phyloP scores from a whole-genome alignment of 768 basidiomycete species.

The Mycena albidolilacea region DNA sequence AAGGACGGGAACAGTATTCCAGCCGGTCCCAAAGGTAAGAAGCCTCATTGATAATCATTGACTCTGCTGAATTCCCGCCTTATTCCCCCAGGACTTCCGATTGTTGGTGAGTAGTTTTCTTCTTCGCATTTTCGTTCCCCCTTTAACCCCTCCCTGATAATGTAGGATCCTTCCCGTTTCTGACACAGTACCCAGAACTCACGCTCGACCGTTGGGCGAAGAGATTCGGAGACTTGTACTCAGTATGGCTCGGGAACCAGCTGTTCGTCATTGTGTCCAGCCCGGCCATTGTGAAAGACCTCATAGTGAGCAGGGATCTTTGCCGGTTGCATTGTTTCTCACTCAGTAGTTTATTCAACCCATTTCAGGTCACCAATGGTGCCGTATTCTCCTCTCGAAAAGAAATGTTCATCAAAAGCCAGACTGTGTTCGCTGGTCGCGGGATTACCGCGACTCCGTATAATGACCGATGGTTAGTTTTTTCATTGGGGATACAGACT shows the following conservation, averaged over 20 bases:
- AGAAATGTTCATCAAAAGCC: constrained; percentile 21
- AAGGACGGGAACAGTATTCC: constrained; percentile 1
- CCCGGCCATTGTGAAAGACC: constrained; percentile 3
- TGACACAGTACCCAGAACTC: constrained; percentile 1
- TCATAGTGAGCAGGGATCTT: neutral
- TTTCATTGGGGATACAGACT: no score
- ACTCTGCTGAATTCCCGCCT: neutral
- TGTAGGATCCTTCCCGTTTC: neutral
- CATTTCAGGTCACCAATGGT: constrained; percentile 2
- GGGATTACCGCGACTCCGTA: constrained; percentile 14
- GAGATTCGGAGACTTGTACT: neutral
- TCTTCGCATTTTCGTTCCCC: neutral
- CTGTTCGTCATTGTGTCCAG: constrained; percentile 1
- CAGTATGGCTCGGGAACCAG: neutral
- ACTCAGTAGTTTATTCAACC: neutral
- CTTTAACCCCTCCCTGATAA: neutral
- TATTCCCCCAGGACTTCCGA: neutral
- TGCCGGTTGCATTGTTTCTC: no score
- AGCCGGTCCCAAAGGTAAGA: neutral
- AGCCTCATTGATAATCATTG: neutral
- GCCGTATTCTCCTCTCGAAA: constrained; percentile 21
- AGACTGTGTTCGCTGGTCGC: constrained; percentile 15
- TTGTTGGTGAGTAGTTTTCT: neutral
- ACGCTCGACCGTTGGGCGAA: constrained; percentile 3
- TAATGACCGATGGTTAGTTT: constrained; percentile 18